Percentiles rank a stretch among this genome's conserved stretches.
phyloP scores from a whole-genome alignment of 345 rosid species.

The Corchorus capsularis region DNA sequence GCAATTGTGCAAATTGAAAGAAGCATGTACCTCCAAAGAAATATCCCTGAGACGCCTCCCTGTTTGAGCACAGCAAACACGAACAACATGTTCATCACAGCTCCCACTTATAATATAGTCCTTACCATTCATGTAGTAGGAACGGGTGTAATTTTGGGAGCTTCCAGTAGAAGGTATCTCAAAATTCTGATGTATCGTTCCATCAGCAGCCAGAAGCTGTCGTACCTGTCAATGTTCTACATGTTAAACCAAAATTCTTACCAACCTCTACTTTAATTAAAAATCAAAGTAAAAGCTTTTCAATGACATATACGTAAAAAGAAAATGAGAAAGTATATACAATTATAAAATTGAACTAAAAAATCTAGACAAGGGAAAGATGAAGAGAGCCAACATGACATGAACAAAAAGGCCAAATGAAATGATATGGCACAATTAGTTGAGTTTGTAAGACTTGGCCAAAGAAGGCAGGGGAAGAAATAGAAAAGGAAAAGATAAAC shows the following conservation, averaged over 20 bases:
- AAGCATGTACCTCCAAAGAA: constrained; percentile 72
- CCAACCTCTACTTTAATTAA: background rate
- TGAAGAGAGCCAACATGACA: background rate
- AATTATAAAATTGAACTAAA: background rate
- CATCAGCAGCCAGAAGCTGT: constrained; percentile 90
- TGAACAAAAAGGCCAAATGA: background rate
- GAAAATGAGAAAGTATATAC: background rate
- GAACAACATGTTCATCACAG: constrained; percentile 85
- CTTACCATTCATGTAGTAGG: constrained; percentile 92
- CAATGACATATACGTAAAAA: constrained; percentile 2
- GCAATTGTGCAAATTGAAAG: constrained; percentile 1
- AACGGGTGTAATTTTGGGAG: constrained; percentile 85
- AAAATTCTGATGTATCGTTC: constrained; percentile 75
- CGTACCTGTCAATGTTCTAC: constrained; percentile 58
- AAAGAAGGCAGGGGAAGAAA: background rate
- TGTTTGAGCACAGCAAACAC: constrained; percentile 94
- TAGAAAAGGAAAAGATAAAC: background rate
- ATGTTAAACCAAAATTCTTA: constrained; percentile 18
- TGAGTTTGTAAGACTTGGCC: constrained; percentile 4
- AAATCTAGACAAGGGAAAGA: background rate
- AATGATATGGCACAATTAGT: background rate
- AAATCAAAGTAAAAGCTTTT: constrained; percentile 1
- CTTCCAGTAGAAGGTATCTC: constrained; percentile 75
- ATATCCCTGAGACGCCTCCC: constrained; percentile 95
- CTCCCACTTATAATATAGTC: constrained; percentile 93